Base-by-base conservation (phyloP, 768 basidiomycete genomes). In the Agaricus sinodeliciosus region DNA sequence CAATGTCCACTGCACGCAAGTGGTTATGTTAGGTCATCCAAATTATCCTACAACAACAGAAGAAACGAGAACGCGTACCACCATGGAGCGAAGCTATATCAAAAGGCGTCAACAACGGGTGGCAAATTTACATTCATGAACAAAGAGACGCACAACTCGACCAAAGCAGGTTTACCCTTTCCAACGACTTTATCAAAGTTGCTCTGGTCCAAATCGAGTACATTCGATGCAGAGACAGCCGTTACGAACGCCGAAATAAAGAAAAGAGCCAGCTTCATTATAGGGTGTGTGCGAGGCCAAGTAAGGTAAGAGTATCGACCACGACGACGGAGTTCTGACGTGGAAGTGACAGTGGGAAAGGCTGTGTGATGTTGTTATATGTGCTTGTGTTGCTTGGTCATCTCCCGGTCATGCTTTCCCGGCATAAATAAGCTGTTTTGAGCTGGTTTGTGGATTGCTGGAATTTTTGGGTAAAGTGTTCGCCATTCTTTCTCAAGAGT, bases 111-210 rank as follows among this genome's bases (percentile, higher is more conserved):
- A 59, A 34, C 41, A 34, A 16, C 51, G 57, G 55, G 54, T 18
- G 26, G 5, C 25, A 46, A 40, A 22, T 27, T 16, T 27, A 31
- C 8, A 31, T 31, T 31, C 11, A 31, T 12, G 25, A 55, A 22
- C 36, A 13, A 43, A 58, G 27, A 3, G 22, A 78, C 92, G 68
- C 62, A 94, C 91, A 95, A 94, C 70, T 94, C 92, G 22, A 95
- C 90, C 31, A 94, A 76, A 61, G 85, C 90, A 51, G 90, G 86
- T 62, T 80, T 89, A 50, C 86, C 90, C 53, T 85, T 69, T 46
- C 92, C 93, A 62, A 95, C 71, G 51, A 83, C 65, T 26, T 70
- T 59, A 65, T 92, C 85, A 64, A 93, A 96, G 69, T 86, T 90
- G 57, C 76, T 73, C 0, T 87, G 75, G 43, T 65, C 78, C 43